A percentile compares a stretch with the other conserved stretches of the same genome.
Conservation (phyloP, 768 basidiomycete species). For the Boletellus emodensis region DNA sequence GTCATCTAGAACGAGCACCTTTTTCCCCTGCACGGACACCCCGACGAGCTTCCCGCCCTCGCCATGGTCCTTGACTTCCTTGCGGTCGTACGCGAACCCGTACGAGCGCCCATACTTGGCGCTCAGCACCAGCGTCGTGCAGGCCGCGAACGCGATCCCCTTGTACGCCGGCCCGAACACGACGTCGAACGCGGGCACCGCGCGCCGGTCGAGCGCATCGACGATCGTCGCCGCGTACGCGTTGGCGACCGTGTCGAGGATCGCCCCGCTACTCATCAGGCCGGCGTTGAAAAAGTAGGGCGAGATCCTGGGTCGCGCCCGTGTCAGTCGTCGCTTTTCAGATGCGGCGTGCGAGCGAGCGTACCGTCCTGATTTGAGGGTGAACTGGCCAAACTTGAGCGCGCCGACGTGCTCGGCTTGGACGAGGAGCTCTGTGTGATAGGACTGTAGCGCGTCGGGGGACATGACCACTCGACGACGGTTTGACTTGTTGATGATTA, state of each 20-base stretch:
- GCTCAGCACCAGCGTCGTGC: constrained; percentile 72
- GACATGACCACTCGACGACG: constrained; percentile 10
- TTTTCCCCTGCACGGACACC: constrained; percentile 71
- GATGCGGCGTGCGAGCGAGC: constrained; percentile 22
- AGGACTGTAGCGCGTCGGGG: constrained; percentile 34
- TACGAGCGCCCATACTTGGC: constrained; percentile 60
- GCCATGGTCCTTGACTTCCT: constrained; percentile 94
- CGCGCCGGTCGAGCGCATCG: constrained; percentile 30
- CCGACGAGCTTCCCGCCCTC: constrained; percentile 94
- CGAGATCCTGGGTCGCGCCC: constrained; percentile 53
- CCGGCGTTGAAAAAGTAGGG: constrained; percentile 99
- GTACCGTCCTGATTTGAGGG: constrained; percentile 91
- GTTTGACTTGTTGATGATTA: too few species aligned
- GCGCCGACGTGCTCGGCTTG: constrained; percentile 67
- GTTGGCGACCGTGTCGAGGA: constrained; percentile 69
- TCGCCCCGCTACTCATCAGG: constrained; percentile 76
- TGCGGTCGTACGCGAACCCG: constrained; percentile 89
- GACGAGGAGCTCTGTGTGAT: constrained; percentile 65
- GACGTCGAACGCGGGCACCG: constrained; percentile 59
- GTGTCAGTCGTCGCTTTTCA: too few species aligned
- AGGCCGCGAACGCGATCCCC: constrained; percentile 89
- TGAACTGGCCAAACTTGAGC: constrained; percentile 88
- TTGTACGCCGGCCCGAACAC: constrained; percentile 98
- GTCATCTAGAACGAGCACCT: constrained; percentile 89
- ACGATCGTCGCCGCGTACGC: constrained; percentile 86